Conservation (phyloP, 192 early-diverging fungal genomes). For the Rhizophagus prolifer region DNA sequence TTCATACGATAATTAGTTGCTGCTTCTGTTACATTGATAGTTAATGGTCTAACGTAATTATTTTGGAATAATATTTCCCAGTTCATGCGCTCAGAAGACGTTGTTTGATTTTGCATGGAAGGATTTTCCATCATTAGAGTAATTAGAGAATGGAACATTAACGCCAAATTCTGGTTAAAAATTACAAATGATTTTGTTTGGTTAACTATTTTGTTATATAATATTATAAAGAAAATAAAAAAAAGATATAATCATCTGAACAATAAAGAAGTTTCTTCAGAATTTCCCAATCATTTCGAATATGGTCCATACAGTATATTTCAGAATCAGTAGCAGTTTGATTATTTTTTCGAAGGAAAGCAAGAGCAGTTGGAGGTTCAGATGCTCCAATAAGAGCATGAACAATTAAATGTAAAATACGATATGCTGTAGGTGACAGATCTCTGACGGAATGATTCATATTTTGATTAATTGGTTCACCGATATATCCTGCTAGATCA, state of each 20-base stretch:
- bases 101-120: not conserved
- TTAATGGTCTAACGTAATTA: constrained; percentile 13
- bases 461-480: not conserved
- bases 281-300: constrained; percentile 23
- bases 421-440: constrained; percentile 21
- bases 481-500: constrained; percentile 14
- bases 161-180: not conserved
- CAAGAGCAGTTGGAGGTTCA: not conserved
- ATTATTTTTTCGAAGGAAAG: not conserved
- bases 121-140: not conserved
- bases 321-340: not conserved
- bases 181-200: too few species aligned
- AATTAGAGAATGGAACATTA: constrained; percentile 20
- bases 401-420: constrained; percentile 30
- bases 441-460: not conserved
- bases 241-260: not conserved
- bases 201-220: too few species aligned
- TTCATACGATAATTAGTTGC: not conserved
- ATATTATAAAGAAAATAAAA: too few species aligned
- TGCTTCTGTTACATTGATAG: not conserved
- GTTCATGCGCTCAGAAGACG: not conserved
- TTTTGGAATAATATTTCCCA: constrained; percentile 17
- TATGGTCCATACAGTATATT: constrained; percentile 6
- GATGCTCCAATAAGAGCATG: constrained; percentile 4
- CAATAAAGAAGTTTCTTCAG: constrained; percentile 8